Evolutionary conservation across 192 early-diverging fungal species (phyloP), one percentile per base, ranked within the genome.

Genomic region (Phlyctochytrium bullatum): DNA sequence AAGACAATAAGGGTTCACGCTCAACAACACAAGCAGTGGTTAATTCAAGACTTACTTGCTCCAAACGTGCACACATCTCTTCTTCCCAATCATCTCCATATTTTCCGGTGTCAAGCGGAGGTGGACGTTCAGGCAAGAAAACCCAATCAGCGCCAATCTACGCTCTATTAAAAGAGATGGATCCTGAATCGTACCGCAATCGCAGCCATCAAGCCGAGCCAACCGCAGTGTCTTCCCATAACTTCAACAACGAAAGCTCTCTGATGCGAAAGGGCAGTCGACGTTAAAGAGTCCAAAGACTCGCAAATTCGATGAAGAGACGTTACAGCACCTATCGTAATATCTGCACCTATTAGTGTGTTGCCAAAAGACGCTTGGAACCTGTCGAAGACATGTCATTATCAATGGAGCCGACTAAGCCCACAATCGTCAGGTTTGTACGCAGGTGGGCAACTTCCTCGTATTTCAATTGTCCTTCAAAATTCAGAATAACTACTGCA

Each of bases 161-260:
- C 14, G 24, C 60, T 17, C 4, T 14, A 31, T 14, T 47, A 6
- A 47, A 47, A 59, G 12, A 66, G 20, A 71, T 16, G 1, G 40
- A 47, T 14, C 6, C 6, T 47, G 6, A 20, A 47, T 14, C 40
- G 40, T 47, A 47, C 93, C 52, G 92, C 91, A 31, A 90, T 92
- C n/a, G 73, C 77, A 47, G 74, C 68, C 73, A 76, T 73, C 0
- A 76, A 78, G 28, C 90, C 92, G 33, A 94, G 76, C 96, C 96
- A 98, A 23, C 96, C 96, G 72, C 96, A 98, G 71, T 97, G 92
- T 47, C 96, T 87, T 10, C 94, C 96, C 96, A 98, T 98, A 34
- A 98, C 96, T 67, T 98, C 96, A 34, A 98, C 87, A 14, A 98
- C 93, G 71, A 98, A 98, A 4, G 96, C 96, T 56, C 96, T 90